A percentile compares a stretch with the other conserved stretches of the same genome.
Evolutionary conservation across 2,329 filamentous ascomycete species (phyloP).

Genomic region (Fusarium chaquense): DNA sequence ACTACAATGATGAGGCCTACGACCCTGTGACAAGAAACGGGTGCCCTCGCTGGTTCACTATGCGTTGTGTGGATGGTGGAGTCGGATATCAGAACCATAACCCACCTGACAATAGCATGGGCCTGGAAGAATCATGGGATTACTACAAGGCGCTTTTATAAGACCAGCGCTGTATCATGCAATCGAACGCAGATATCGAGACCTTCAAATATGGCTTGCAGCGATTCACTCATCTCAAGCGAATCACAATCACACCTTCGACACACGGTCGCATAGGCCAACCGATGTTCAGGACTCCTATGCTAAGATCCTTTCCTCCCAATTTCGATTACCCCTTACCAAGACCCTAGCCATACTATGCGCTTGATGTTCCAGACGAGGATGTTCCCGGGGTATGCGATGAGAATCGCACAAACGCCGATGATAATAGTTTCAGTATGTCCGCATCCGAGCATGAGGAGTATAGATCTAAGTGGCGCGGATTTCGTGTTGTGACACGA

Average conservation of each 20-base stretch:
- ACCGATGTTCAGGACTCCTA: not conserved
- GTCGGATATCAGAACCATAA: no score
- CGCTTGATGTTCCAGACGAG: not conserved
- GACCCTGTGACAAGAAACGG: not conserved
- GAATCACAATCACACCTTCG: not conserved
- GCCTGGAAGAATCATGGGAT: not conserved
- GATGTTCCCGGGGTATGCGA: not conserved
- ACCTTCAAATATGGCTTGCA: constrained; percentile 1
- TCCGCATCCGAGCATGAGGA: not conserved
- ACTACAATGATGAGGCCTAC: no score
- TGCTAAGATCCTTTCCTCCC: constrained; percentile 5
- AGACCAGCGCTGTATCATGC: not conserved
- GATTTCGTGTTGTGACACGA: not conserved
- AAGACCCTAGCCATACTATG: not conserved
- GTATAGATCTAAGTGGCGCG: not conserved
- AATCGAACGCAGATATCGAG: not conserved
- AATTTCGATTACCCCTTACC: constrained; percentile 9
- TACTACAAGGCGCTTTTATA: not conserved
- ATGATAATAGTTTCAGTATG: no score
- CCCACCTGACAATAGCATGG: not conserved
- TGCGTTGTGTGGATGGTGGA: not conserved
- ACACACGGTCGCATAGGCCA: not conserved
- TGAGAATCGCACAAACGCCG: no score
- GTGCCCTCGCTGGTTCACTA: constrained; percentile 6
- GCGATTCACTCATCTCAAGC: not conserved